phyloP scores from a whole-genome alignment of 768 basidiomycete species.

The Boletales sp. region DNA sequence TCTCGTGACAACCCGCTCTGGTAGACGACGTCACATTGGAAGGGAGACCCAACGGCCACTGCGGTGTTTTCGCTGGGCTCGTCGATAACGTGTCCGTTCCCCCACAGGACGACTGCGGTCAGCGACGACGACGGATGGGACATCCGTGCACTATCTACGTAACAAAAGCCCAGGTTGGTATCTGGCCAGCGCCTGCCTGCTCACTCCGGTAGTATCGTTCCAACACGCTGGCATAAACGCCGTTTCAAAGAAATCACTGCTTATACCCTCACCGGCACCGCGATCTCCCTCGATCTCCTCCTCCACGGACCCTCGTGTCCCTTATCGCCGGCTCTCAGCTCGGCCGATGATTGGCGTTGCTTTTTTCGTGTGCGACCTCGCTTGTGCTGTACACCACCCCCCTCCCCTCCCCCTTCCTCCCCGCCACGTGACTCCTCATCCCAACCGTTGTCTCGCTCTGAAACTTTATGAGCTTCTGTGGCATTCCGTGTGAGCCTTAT shows the following conservation, averaged over 20 bases:
- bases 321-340: constrained; percentile 15
- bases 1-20: too few species aligned
- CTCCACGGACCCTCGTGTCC: constrained; percentile 1
- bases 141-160: constrained; percentile 1
- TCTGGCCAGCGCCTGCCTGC: not conserved
- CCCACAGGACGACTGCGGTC: not conserved
- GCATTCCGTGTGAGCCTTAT: constrained; percentile 6
- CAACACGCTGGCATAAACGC: constrained; percentile 13
- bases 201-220: not conserved
- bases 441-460: not conserved
- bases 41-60: not conserved
- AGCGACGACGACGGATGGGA: constrained; percentile 2
- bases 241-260: constrained; percentile 14
- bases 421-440: too few species aligned
- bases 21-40: too few species aligned
- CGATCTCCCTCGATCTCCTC: constrained; percentile 1
- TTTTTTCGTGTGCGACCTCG: constrained; percentile 8
- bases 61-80: not conserved
- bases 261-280: not conserved
- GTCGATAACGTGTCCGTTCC: constrained; percentile 7
- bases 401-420: too few species aligned
- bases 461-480: not conserved
- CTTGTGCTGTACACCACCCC: too few species aligned
- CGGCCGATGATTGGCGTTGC: constrained; percentile 15
- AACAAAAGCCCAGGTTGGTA: not conserved